Evolutionary conservation across 495 filamentous ascomycete species (phyloP).

Genomic region (Penicillium steckii): DNA sequence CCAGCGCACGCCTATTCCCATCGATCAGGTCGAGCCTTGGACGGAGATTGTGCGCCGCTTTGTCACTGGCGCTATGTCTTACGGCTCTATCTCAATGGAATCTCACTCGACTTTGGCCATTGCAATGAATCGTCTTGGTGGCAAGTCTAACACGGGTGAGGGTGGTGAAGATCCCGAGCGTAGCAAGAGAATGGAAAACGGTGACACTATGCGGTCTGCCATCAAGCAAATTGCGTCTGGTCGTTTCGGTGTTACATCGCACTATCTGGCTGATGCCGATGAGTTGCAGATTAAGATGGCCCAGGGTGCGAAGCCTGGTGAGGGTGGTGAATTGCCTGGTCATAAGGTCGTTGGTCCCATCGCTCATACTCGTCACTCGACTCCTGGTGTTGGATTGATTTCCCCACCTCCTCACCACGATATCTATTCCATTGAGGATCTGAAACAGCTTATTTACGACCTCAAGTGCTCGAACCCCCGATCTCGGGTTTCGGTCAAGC

Average conservation of each 20-base stretch:
- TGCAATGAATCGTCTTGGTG: constrained; percentile 96
- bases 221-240: constrained; percentile 99
- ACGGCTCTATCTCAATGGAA: constrained; percentile 99
- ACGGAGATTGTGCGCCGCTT: constrained; percentile 98
- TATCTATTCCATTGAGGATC: constrained; percentile 98
- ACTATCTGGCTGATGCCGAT: constrained; percentile 97
- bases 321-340: constrained; percentile 96
- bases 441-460: constrained; percentile 99
- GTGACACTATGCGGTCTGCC: constrained; percentile 96
- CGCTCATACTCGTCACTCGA: constrained; percentile 96
- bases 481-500: constrained; percentile 94
- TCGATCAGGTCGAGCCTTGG: constrained; percentile 99
- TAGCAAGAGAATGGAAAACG: constrained; percentile 82
- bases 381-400: constrained; percentile 95
- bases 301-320: constrained; percentile 97
- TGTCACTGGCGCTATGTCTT: constrained; percentile 99
- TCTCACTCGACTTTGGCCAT: constrained; percentile 96
- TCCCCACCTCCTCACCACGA: constrained; percentile 99
- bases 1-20: constrained; percentile 78
- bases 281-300: constrained; percentile 99
- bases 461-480: constrained; percentile 97
- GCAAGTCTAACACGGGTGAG: constrained; percentile 99
- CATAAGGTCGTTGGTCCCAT: constrained; percentile 98
- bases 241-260: constrained; percentile 95
- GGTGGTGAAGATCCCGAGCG: constrained; percentile 97